phyloP scores from a whole-genome alignment of 2,329 filamentous ascomycete species.

The Metarhizium sp. region DNA sequence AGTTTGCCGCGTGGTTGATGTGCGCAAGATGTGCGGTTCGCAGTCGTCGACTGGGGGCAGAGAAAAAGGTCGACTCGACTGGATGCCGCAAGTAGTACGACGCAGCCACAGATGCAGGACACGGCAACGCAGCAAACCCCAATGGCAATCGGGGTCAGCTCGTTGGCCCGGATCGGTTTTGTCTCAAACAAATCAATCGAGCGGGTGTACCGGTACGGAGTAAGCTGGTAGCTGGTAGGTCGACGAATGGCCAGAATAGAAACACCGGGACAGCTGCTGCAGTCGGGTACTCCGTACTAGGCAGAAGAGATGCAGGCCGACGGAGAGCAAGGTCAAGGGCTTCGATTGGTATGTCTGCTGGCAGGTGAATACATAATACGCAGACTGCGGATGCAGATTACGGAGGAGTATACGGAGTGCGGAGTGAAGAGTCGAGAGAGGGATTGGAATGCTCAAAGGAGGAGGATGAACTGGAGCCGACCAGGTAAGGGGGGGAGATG shows the following conservation, averaged over 20 bases:
- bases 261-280: background rate
- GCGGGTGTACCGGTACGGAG: too few relatives aligned
- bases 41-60: background rate
- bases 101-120: background rate
- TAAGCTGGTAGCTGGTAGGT: background rate
- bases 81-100: background rate
- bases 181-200: background rate
- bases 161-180: background rate
- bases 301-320: background rate
- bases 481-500: slow-evolving; percentile 1
- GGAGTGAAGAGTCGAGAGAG: background rate
- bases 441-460: slow-evolving; percentile 1
- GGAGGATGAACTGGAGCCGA: background rate
- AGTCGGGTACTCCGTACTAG: background rate
- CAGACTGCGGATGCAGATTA: background rate
- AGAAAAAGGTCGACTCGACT: background rate
- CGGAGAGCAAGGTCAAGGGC: background rate
- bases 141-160: background rate
- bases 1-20: background rate
- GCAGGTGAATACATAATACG: too few relatives aligned
- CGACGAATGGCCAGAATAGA: background rate
- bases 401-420: background rate
- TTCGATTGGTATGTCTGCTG: background rate
- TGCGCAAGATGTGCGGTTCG: background rate
- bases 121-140: background rate